phyloP scores from a whole-genome alignment of 1,284 basidiomycete species.

The Stygiomarasmius scandens region DNA sequence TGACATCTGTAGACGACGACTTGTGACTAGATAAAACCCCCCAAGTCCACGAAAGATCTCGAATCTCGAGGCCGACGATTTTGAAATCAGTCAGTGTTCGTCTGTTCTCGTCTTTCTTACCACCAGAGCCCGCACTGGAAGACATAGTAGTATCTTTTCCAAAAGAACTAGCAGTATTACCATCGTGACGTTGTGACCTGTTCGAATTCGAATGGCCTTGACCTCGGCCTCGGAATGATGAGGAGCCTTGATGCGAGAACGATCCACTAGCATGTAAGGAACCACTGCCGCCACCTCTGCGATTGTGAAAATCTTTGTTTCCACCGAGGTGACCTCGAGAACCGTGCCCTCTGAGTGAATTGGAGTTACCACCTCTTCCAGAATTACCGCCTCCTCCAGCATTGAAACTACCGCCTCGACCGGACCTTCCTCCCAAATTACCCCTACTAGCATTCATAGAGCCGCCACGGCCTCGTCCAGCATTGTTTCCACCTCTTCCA shows the following conservation, averaged over 20 bases:
- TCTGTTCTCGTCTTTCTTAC: constrained; percentile 80
- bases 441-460: constrained; percentile 43
- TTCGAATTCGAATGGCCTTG: constrained; percentile 46
- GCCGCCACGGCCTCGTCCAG: constrained; percentile 51
- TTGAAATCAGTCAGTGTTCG: constrained; percentile 95
- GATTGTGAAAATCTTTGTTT: constrained; percentile 61
- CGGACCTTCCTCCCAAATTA: constrained; percentile 39
- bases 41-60: constrained; percentile 75
- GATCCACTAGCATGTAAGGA: constrained; percentile 53
- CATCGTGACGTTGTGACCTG: constrained; percentile 59
- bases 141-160: constrained; percentile 39
- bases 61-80: constrained; percentile 86
- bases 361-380: constrained; percentile 16
- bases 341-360: constrained; percentile 27
- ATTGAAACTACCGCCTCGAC: constrained; percentile 14
- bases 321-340: constrained; percentile 61
- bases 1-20: constrained; percentile 28
- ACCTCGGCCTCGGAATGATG: constrained; percentile 46
- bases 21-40: constrained; percentile 44
- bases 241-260: constrained; percentile 39
- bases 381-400: constrained; percentile 28
- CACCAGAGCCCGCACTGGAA: constrained; percentile 42
- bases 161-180: constrained; percentile 37
- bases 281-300: constrained; percentile 61
- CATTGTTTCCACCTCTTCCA: constrained; percentile 37